Percentiles rank a stretch among this genome's conserved stretches.
Evolutionary conservation across 768 basidiomycete species (phyloP).

Genomic region (Mycena rosella): DNA sequence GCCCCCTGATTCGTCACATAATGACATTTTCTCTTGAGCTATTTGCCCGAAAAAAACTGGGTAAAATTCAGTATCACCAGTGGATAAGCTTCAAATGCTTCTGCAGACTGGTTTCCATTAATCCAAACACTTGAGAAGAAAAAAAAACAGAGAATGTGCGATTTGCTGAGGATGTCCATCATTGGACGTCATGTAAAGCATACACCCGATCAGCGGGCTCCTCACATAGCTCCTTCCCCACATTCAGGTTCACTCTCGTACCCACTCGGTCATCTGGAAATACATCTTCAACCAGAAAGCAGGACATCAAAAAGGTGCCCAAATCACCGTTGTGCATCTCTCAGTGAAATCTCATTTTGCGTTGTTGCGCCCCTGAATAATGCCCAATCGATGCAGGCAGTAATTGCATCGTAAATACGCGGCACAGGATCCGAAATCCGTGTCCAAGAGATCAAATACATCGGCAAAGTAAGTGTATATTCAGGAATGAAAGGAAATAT

Average conservation of each 20-base stretch:
- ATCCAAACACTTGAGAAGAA: slow-evolving; percentile 5
- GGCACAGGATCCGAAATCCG: slow-evolving; percentile 10
- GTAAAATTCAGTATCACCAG: slow-evolving; percentile 4
- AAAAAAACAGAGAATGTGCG: slow-evolving; percentile 6
- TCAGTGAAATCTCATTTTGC: not conserved
- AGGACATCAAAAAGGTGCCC: not conserved
- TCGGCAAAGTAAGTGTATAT: not conserved
- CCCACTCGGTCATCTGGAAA: slow-evolving; percentile 2
- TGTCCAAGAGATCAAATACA: not conserved
- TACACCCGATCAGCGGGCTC: slow-evolving; percentile 9
- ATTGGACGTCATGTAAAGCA: slow-evolving; percentile 7
- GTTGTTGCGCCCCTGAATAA: slow-evolving; percentile 6
- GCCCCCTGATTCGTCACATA: slow-evolving; percentile 5
- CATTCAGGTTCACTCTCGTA: slow-evolving; percentile 2
- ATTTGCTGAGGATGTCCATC: slow-evolving; percentile 10
- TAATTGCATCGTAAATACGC: slow-evolving; percentile 8
- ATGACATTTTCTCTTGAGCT: slow-evolving; percentile 6
- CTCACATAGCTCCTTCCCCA: slow-evolving; percentile 4
- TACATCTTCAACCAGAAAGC: slow-evolving; percentile 9
- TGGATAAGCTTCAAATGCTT: slow-evolving; percentile 6
- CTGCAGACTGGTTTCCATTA: slow-evolving; percentile 5
- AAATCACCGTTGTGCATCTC: slow-evolving; percentile 5
- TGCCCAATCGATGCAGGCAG: slow-evolving; percentile 3
- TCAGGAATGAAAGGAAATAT: slow-evolving; percentile 4
- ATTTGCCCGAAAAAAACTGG: slow-evolving; percentile 6